Base-by-base conservation (phyloP, 192 early-diverging fungal species). In the Coemansia sp. region DNA sequence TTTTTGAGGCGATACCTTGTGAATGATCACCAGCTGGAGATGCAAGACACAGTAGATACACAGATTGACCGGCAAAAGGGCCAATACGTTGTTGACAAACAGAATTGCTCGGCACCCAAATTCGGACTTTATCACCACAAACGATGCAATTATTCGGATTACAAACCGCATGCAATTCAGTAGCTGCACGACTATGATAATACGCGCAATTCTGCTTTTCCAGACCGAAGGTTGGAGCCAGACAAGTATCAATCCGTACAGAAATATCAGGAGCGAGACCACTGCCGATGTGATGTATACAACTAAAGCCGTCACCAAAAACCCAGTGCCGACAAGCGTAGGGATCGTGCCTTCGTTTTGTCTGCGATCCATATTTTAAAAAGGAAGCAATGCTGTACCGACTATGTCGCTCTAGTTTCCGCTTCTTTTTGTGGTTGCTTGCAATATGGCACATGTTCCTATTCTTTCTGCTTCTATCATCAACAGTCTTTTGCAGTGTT, bases 21-120 rank as follows among this genome's bases (percentile, higher is more conserved):
- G 68, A 26, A 79, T 61, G 0, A 79, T 49, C 5, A 79, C 65
- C 15, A 79, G 37, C n/a, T 79, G 77, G 8, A 79, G 61, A 32
- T 68, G 65, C 3, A 68, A 15, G 37, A 74, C 72, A 39, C 66
- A 64, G 22, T 65, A 68, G 18, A 65, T 62, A 16, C 51, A 63
- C 5, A 63, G 48, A 13, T 70, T 65, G 19, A 76, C 67, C 1
- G 68, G 68, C 41, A 76, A 52, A 6, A 62, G 32, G 5, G 74
- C 59, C n/a, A 62, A 19, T n/a, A 19, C 58, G 63, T 66, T 71
- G 56, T 68, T 74, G 8, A 74, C 48, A 41, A 73, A 79, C 7
- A 74, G 5, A 5, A 74, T 0, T 13, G n/a, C 22, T 26, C 72
- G 68, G 41, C 77, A 79, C 15, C 65, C 68, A 62, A 71, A 71